Conservation (phyloP, 2,329 filamentous ascomycete genomes). For the Arthrobotrys conoides region DNA sequence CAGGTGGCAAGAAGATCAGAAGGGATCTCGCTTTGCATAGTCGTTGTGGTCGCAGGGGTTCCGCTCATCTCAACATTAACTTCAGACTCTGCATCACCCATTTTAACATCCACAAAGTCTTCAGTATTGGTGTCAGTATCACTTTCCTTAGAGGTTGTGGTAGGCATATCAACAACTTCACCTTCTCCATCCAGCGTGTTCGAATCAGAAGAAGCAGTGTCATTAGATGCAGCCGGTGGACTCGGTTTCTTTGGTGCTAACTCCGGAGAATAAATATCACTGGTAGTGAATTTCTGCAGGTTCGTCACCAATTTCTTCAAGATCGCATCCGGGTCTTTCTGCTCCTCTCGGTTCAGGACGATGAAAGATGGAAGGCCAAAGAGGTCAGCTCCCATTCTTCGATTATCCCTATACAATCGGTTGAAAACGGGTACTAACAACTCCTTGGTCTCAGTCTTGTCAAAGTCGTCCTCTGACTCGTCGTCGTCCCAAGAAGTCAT, state of each 20-base stretch:
- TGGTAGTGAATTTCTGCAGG: slow-evolving; percentile 63
- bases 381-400: slow-evolving; percentile 59
- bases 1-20: slow-evolving; percentile 61
- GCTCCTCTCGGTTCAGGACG: slow-evolving; percentile 63
- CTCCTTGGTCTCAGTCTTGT: slow-evolving; percentile 69
- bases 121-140: slow-evolving; percentile 80
- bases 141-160: slow-evolving; percentile 55
- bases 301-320: slow-evolving; percentile 63
- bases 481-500: slow-evolving; percentile 64
- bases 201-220: slow-evolving; percentile 28
- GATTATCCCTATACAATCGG: slow-evolving; percentile 64
- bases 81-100: slow-evolving; percentile 75
- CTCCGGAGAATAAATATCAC: slow-evolving; percentile 62
- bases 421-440: slow-evolving; percentile 71
- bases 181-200: slow-evolving; percentile 60
- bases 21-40: slow-evolving; percentile 64
- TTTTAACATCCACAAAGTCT: slow-evolving; percentile 88
- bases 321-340: slow-evolving; percentile 62
- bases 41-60: slow-evolving; percentile 37
- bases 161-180: slow-evolving; percentile 62
- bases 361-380: slow-evolving; percentile 64
- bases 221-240: slow-evolving; percentile 36
- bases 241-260: slow-evolving; percentile 46
- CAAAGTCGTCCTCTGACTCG: slow-evolving; percentile 67
- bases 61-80: slow-evolving; percentile 59